Evolutionary conservation across 352 stramenopile genomes (phyloP).

Genomic region (Phytophthora hybrid): DNA sequence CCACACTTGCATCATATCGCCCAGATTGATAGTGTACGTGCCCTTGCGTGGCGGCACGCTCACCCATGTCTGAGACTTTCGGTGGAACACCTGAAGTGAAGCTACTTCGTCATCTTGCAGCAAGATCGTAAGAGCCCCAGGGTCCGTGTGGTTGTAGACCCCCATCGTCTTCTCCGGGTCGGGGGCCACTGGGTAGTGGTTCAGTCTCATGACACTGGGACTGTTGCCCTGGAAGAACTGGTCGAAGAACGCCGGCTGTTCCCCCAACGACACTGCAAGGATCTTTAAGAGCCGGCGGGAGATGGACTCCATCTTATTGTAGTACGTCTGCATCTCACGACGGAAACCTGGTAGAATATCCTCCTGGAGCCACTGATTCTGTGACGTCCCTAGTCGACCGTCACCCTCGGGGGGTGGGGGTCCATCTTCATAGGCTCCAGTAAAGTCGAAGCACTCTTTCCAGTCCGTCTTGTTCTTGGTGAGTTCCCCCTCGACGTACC

Average conservation of each 20-base stretch:
- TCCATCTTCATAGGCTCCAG: slow-evolving; percentile 49
- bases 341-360: slow-evolving; percentile 66
- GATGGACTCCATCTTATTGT: slow-evolving; percentile 62
- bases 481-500: slow-evolving; percentile 95
- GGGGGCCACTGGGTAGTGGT: slow-evolving; percentile 88
- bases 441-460: slow-evolving; percentile 91
- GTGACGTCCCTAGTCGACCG: slow-evolving; percentile 81
- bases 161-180: slow-evolving; percentile 60
- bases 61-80: slow-evolving; percentile 55
- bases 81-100: slow-evolving; percentile 66
- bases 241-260: slow-evolving; percentile 63
- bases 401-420: slow-evolving; percentile 42
- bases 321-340: slow-evolving; percentile 51
- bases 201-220: slow-evolving; percentile 92
- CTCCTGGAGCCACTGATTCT: slow-evolving; percentile 86
- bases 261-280: slow-evolving; percentile 66
- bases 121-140: slow-evolving; percentile 65
- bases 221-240: slow-evolving; percentile 74
- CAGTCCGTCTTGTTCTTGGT: slow-evolving; percentile 95
- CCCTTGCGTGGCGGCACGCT: slow-evolving; percentile 51
- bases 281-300: slow-evolving; percentile 63
- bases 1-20: slow-evolving; percentile 72
- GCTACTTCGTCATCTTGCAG: slow-evolving; percentile 72
- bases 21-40: slow-evolving; percentile 66
- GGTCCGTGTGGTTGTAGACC: slow-evolving; percentile 72